Base-by-base conservation (phyloP, 2,329 filamentous ascomycete species). In the Thermoascus crustaceus region DNA sequence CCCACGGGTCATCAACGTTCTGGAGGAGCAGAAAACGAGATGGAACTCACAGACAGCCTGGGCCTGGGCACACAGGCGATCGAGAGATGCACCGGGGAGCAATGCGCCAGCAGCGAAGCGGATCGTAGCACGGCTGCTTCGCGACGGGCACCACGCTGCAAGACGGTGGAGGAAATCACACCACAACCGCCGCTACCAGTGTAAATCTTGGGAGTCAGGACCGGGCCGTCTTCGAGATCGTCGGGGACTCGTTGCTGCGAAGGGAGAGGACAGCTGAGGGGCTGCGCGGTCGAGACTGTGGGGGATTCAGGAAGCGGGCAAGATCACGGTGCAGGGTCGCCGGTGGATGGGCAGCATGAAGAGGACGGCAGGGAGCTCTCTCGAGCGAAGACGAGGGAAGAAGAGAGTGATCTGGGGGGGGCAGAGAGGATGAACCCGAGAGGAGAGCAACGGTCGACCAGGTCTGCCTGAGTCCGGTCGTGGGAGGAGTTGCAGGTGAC, bases 31-130 rank as follows among this genome's bases (percentile, higher is more conserved):
- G 26, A 29, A 16, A 4, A 9, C 14, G n/a, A 13, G n/a, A 9
- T 16, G 13, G 14, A 29, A 17, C 26, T 29, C n/a, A 7, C 14
- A 16, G 26, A 8, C 16, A 9, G 5, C 14, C 14, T 17, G n/a
- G 14, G 16, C 4, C 13, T 5, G 14, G 13, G 4, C 7, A 13
- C 26, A 29, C 14, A 29, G 26, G n/a, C n/a, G 26, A 7, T 21
- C 32, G 37, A 45, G 47, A 45, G 45, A 57, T 56, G 49, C 58
- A 61, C 58, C 54, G 44, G 53, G 50, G 42, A 53, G 48, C 49
- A 58, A 58, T 59, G 57, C 58, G 58, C 58, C 57, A 52, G 43
- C 36, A 49, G 45, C 46, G 41, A 52, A 47, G 44, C 43, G 37
- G 40, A 49, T 45, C 38, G 41, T 49, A 46, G 48, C 46, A 46